Conservation (phyloP, 2,329 filamentous ascomycete species). For the Dryadomyces sulphureus region DNA sequence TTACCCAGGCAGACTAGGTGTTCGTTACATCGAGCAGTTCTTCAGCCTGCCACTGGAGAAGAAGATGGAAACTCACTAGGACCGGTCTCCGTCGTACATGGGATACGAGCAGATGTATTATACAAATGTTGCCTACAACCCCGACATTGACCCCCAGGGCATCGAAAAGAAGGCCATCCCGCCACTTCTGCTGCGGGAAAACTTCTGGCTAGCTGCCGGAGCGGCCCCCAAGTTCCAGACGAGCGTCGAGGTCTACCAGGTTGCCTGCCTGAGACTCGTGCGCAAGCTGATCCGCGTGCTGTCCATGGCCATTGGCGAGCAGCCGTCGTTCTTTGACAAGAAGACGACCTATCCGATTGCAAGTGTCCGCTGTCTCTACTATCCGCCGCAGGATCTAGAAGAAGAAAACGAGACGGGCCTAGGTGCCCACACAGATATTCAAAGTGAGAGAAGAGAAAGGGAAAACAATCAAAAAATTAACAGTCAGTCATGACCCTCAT, state of each 20-base stretch:
- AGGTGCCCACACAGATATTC: conserved; percentile 2
- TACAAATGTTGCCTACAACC: conserved; percentile 1
- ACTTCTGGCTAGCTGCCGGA: background rate
- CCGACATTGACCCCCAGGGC: background rate
- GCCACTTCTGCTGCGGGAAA: background rate
- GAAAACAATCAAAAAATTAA: too few species aligned
- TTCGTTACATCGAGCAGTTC: too few species aligned
- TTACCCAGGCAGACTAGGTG: too few species aligned
- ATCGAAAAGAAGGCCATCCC: too few species aligned
- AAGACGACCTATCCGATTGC: background rate
- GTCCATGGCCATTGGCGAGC: background rate
- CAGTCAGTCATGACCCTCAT: conserved; percentile 3
- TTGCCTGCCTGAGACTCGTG: conserved; percentile 1
- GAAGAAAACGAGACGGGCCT: conserved; percentile 1
- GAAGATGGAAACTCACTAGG: background rate
- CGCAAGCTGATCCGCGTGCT: background rate
- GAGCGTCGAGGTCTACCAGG: background rate
- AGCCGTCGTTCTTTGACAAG: background rate
- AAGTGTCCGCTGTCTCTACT: background rate
- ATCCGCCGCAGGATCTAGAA: background rate
- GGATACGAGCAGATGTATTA: conserved; percentile 3
- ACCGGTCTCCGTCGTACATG: background rate
- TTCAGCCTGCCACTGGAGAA: background rate
- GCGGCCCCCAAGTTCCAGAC: background rate
- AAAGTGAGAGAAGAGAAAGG: too few species aligned